phyloP scores from a whole-genome alignment of 1,139 yeast species.

The Saccharomycopsis crataegensis region DNA sequence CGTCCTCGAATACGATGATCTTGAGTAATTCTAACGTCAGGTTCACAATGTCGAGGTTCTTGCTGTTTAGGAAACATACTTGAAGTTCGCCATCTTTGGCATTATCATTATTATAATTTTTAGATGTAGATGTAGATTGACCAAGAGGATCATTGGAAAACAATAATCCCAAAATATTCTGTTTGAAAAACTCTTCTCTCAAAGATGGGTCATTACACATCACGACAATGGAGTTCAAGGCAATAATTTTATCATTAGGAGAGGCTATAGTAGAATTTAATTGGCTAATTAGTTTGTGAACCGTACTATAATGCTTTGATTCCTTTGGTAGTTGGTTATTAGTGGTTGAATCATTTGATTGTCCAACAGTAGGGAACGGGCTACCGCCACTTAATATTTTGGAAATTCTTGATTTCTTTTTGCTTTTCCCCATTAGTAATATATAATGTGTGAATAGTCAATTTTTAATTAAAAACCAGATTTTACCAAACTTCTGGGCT shows the following conservation, averaged over 20 bases:
- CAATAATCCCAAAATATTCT: conserved; percentile 6
- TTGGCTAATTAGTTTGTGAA: neutral
- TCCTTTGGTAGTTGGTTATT: neutral
- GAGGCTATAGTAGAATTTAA: neutral
- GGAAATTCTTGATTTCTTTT: conserved; percentile 59
- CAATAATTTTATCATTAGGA: conserved; percentile 61
- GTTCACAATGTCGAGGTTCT: conserved; percentile 34
- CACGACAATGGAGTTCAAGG: conserved; percentile 53
- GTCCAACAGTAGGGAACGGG: conserved; percentile 30
- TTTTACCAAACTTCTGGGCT: neutral
- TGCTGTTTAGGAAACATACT: conserved; percentile 2
- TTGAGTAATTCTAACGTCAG: conserved; percentile 72
- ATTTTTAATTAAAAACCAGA: neutral
- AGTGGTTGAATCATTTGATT: neutral
- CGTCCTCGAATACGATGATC: conserved; percentile 80
- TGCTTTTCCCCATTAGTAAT: conserved; percentile 60
- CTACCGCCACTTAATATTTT: conserved; percentile 34
- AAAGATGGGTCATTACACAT: conserved; percentile 5
- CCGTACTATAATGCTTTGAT: neutral
- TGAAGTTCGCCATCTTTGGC: neutral
- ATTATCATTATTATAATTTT: neutral
- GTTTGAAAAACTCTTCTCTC: conserved; percentile 15
- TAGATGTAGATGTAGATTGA: neutral
- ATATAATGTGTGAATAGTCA: neutral
- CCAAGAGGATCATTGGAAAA: neutral